Evolutionary conservation across 1,284 basidiomycete genomes (phyloP).

Genomic region (Trichosporon sp.): DNA sequence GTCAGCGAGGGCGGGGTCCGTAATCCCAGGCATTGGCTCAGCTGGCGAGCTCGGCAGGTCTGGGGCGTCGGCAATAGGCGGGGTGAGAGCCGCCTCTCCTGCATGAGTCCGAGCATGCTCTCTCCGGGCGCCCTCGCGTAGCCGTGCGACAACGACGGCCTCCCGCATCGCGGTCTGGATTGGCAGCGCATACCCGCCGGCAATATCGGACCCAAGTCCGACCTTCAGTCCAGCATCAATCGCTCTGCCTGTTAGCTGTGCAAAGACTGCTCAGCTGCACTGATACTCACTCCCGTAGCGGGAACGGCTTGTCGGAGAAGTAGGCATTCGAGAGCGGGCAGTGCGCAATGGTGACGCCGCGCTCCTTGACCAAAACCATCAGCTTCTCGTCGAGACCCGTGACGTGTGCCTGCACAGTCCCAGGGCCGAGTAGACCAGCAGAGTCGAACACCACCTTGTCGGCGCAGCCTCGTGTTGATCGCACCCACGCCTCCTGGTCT

Average conservation of each 20-base stretch:
- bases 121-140: constrained; percentile 60
- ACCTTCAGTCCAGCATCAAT: constrained; percentile 61
- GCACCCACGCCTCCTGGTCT: constrained; percentile 68
- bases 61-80: not conserved
- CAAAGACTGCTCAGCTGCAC: not conserved
- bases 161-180: constrained; percentile 73
- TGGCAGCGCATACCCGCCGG: constrained; percentile 73
- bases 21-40: not conserved
- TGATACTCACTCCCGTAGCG: constrained; percentile 57
- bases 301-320: constrained; percentile 70
- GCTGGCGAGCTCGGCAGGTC: not conserved
- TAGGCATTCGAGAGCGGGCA: constrained; percentile 82
- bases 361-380: constrained; percentile 55
- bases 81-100: constrained; percentile 12
- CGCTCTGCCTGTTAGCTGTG: constrained; percentile 47
- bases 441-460: constrained; percentile 68
- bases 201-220: constrained; percentile 76
- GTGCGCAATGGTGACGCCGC: constrained; percentile 66
- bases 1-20: not conserved
- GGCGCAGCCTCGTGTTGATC: constrained; percentile 57
- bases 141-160: constrained; percentile 64
- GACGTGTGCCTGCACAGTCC: constrained; percentile 76
- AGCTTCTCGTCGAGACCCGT: constrained; percentile 62
- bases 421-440: constrained; percentile 57
- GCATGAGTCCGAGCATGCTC: constrained; percentile 16